These are phyloP conservation scores for Akanthomyces dipterigenus DNA, from an alignment of 2,329 filamentous ascomycete species.

Conservation along the genomic window DNA sequence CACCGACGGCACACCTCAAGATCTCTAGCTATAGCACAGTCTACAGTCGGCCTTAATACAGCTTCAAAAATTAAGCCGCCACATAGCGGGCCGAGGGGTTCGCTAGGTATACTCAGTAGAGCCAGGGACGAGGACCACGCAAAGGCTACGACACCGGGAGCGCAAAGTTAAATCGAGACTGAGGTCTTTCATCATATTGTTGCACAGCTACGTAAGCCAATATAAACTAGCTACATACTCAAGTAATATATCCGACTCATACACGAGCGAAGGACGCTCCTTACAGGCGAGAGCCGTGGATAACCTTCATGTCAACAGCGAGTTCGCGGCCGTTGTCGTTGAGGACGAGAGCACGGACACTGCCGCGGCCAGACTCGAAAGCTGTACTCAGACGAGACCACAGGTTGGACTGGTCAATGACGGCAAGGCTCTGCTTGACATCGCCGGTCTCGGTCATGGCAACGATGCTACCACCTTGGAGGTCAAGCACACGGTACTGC, in stretches of 20 bases:
- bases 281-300: conserved; percentile 71
- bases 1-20: too few relatives aligned
- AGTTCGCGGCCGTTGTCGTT: conserved; percentile 89
- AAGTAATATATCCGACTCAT: conserved; percentile 9
- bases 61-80: too few relatives aligned
- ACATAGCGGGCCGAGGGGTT: too few relatives aligned
- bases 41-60: not conserved
- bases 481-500: conserved; percentile 99
- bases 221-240: conserved; percentile 12
- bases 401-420: conserved; percentile 92
- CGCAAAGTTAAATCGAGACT: not conserved
- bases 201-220: conserved; percentile 6
- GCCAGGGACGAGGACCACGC: not conserved
- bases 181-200: not conserved
- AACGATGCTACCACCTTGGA: conserved; percentile 78
- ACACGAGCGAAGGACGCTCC: conserved; percentile 8
- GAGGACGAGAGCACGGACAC: conserved; percentile 91
- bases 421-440: conserved; percentile 90
- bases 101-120: too few relatives aligned
- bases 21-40: not conserved
- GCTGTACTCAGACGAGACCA: conserved; percentile 72
- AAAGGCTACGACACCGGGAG: too few relatives aligned
- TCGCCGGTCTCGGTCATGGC: conserved; percentile 99
- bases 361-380: conserved; percentile 88
- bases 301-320: conserved; percentile 97